Percentiles rank a stretch among this genome's conserved stretches.
These are phyloP conservation scores for Hibiscus trionum DNA, from an alignment of 345 rosid genomes.

Conservation along the genomic window DNA sequence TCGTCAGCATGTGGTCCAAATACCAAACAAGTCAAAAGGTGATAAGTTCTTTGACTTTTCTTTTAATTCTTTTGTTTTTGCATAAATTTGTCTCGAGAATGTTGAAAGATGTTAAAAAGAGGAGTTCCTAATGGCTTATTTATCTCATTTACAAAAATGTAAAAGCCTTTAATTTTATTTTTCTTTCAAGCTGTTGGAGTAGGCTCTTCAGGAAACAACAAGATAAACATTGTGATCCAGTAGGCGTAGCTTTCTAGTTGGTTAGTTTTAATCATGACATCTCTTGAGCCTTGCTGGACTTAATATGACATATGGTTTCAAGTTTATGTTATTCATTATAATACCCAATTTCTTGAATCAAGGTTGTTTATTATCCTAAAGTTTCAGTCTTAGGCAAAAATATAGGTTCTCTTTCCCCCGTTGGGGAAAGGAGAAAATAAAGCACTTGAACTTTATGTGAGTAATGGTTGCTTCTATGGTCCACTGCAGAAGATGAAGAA, in stretches of 20 bases:
- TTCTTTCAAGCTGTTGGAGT: neutral
- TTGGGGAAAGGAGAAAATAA: neutral
- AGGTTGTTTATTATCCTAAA: neutral
- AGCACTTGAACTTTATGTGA: neutral
- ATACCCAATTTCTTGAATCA: neutral
- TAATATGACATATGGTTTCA: neutral
- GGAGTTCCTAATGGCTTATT: neutral
- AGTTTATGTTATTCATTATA: neutral
- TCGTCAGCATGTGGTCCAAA: conserved; percentile 5
- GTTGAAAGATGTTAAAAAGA: neutral
- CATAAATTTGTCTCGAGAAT: neutral
- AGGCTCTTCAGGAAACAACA: neutral
- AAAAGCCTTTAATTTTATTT: neutral
- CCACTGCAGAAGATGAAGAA: neutral
- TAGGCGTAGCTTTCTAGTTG: neutral
- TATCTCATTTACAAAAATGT: neutral
- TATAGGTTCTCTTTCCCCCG: neutral
- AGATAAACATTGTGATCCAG: neutral
- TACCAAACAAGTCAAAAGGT: conserved; percentile 22
- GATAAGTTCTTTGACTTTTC: neutral
- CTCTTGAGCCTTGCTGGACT: neutral
- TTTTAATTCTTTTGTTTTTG: neutral
- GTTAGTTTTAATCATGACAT: neutral
- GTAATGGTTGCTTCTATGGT: neutral
- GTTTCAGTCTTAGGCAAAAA: neutral